Percentiles rank a stretch among this genome's conserved stretches.
Evolutionary conservation across 31 red algal species (phyloP).

Genomic region (Endocladia muricata): DNA sequence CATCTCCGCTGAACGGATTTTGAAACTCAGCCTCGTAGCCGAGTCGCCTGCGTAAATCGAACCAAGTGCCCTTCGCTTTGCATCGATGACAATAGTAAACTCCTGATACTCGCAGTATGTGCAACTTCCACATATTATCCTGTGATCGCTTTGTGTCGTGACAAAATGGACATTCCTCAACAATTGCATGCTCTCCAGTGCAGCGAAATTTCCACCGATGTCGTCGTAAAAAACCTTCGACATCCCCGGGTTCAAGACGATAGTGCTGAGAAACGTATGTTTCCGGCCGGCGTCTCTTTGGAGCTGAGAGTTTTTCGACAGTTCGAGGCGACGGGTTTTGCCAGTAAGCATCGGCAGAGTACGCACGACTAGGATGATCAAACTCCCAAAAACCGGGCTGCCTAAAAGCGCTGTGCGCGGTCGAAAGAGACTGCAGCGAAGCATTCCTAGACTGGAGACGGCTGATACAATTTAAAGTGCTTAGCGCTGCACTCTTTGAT

Average conservation of each 20-base stretch:
- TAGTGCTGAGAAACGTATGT: slow-evolving; percentile 71
- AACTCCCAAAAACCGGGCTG: too few species aligned
- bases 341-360: too few species aligned
- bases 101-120: slow-evolving; percentile 55
- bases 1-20: too few species aligned
- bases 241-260: slow-evolving; percentile 49
- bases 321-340: too few species aligned
- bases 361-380: too few species aligned
- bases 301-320: too few species aligned
- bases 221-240: slow-evolving; percentile 44
- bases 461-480: too few species aligned
- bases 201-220: slow-evolving; percentile 27
- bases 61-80: slow-evolving; percentile 67
- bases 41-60: slow-evolving; percentile 44
- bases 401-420: too few species aligned
- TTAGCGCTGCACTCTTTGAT: too few species aligned
- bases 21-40: background rate
- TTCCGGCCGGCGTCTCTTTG: too few species aligned
- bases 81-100: slow-evolving; percentile 89
- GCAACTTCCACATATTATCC: slow-evolving; percentile 89
- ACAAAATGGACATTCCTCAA: slow-evolving; percentile 88
- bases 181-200: slow-evolving; percentile 41
- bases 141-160: slow-evolving; percentile 37
- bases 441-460: too few species aligned
- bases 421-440: too few species aligned